phyloP scores from a whole-genome alignment of 2,329 filamentous ascomycete species.

The Falciphora oryzae region DNA sequence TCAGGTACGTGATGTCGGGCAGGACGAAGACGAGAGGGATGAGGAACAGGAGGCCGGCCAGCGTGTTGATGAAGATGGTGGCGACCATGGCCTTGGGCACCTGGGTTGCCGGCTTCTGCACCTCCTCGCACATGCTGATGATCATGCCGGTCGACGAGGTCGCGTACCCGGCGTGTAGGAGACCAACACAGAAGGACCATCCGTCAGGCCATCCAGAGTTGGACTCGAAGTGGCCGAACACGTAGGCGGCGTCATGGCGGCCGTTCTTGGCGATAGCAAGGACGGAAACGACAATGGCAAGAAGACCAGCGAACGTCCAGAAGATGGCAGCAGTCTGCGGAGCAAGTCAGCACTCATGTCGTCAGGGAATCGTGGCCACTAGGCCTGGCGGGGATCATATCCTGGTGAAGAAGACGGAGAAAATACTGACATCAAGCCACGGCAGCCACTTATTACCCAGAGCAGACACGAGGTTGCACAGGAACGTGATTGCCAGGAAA shows the following conservation, averaged over 20 bases:
- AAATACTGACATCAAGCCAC: conserved; percentile 53
- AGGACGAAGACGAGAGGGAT: conserved; percentile 65
- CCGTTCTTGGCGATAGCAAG: conserved; percentile 65
- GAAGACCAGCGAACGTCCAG: conserved; percentile 67
- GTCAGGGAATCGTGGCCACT: conserved; percentile 13
- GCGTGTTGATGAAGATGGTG: conserved; percentile 60
- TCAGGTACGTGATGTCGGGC: conserved; percentile 52
- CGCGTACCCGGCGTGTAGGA: conserved; percentile 67
- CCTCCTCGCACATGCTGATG: conserved; percentile 72
- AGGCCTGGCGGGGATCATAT: background rate
- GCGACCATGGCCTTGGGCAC: conserved; percentile 68
- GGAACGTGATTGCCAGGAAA: conserved; percentile 62
- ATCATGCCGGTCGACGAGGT: conserved; percentile 77
- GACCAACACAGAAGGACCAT: conserved; percentile 69
- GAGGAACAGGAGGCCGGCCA: conserved; percentile 62
- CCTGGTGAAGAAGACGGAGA: conserved; percentile 16
- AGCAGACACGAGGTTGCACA: conserved; percentile 59
- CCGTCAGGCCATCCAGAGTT: conserved; percentile 64
- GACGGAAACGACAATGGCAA: conserved; percentile 57
- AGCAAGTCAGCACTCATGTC: conserved; percentile 1
- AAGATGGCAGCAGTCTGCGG: conserved; percentile 64
- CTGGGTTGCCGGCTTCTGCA: conserved; percentile 57
- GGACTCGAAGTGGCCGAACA: conserved; percentile 63
- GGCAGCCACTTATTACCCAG: conserved; percentile 64
- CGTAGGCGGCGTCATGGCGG: conserved; percentile 54